Evolutionary conservation across 306 rosid genomes (phyloP), one percentile per base, ranked within the genome.

Genomic region (Trifolium subterraneum): DNA sequence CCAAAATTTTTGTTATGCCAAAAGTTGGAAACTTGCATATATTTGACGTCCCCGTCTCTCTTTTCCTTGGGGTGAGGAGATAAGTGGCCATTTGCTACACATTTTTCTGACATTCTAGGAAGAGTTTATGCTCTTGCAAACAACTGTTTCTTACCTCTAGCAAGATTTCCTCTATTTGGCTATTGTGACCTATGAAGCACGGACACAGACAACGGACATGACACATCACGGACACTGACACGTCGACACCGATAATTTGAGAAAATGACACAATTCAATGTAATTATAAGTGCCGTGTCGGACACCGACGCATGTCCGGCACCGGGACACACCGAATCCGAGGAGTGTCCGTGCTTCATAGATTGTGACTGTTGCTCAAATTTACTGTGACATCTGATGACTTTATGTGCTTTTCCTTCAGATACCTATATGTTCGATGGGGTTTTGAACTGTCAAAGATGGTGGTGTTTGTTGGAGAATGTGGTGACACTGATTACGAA

Each of bases 401-500:
- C 72, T 48, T 8, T 23, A 67, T 81, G 35, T 55, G 41, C 3
- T n/a, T 61, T 81, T 75, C 36, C 18, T 86, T 72, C 64, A 94
- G 99, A 89, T 95, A 95, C 82, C 89, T 95, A 8, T 92, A 86
- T 39, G 88, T 95, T 74, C 89, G 99, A 71, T 95, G 99, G 99
- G 98, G 98, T 33, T 88, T 90, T 73, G 99, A 92, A 61, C 84
- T 95, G 69, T 87, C 99, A 8, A 95, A 88, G 81, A 87, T 95
- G 93, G 96, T 92, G 64, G 99, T 95, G 59, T 80, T 95, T 70
- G 97, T 87, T 18, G 99, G 99, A 73, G 99, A 92, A 64, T 83
- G 90, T 10, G 99, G 99, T 33, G 98, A 95, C 83, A 90, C 99
- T 0, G 99, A 95, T 75, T 95, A 90, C n/a, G 99, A 95, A 85